Evolutionary conservation across 371 early-diverging fungal genomes (phyloP), one percentile per base, ranked within the genome.

Genomic region (Mycotypha africana): DNA sequence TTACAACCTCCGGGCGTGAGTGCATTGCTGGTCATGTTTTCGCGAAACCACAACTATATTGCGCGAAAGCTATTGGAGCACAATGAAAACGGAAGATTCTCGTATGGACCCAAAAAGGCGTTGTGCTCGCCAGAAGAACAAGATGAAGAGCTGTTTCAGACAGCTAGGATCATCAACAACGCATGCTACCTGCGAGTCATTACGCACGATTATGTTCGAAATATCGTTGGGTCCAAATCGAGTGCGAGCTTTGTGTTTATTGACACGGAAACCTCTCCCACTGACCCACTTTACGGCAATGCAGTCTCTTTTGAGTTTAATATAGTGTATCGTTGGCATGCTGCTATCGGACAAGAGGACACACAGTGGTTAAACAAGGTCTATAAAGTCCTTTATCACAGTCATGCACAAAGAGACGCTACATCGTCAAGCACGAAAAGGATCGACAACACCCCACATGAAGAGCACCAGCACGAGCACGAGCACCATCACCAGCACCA

Each of bases 31-130:
- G 63, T 74, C 8, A 15, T 78, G 5, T 78, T 78, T 45, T 69
- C 72, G 3, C 60, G 79, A 19, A 78, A 78, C 41, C 79, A 78
- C 45, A 78, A 76, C 28, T 69, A 59, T 45, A 76, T 78, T 52
- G 76, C 76, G 8, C 46, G 67, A 33, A 51, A 49, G 16, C 53
- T 78, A 7, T 21, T 72, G 12, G 69, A 67, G 36, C 58, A 50
- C n/a, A 73, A 73, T 47, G 69, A 72, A 53, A 58, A 60, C 16
- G 59, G 43, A 0, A 58, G 60, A 3, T 76, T 75, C 38, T 67
- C 66, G 1, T 65, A 58, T 34, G 65, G 62, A 0, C 55, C 53
- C 12, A 59, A 59, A 15, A 55, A 53, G 7, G 24, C 28, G 2
- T 28, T 67, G 10, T 34, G 30, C 7, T 58, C 45, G 0, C 54